Conservation (phyloP, 83 land plant species). For the Thuja plicata region DNA sequence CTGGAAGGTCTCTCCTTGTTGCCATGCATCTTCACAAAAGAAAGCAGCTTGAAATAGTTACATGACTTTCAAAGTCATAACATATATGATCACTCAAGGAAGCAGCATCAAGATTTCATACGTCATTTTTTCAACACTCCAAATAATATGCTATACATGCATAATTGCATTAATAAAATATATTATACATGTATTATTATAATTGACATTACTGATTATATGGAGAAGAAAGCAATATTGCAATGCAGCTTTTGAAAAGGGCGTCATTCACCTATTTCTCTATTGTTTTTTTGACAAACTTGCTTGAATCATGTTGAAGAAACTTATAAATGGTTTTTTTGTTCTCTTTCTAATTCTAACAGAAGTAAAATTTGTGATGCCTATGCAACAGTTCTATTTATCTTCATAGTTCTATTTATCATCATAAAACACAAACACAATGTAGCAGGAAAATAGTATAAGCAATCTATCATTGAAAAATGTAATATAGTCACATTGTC, state of each 20-base stretch:
- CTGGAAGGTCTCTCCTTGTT: slow-evolving; percentile 85
- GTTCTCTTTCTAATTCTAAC: not conserved
- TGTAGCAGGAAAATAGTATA: not conserved
- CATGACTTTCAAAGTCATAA: not conserved
- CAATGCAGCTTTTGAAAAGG: not conserved
- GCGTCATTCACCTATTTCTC: not conserved
- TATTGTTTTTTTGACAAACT: not conserved
- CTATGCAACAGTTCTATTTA: not conserved
- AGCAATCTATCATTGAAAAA: not conserved
- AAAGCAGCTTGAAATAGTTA: not conserved
- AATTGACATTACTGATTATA: not conserved
- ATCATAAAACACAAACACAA: not conserved
- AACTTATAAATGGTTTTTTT: not conserved
- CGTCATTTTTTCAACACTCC: not conserved
- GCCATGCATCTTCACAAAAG: slow-evolving; percentile 77
- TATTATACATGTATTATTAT: not conserved
- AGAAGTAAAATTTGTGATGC: not conserved
- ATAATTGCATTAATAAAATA: not conserved
- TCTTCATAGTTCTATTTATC: not conserved
- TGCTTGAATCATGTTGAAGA: not conserved
- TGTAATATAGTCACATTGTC: not conserved
- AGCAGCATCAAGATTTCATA: slow-evolving; percentile 1
- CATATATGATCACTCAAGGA: not conserved
- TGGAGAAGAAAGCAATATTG: not conserved
- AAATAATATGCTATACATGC: not conserved